Evolutionary conservation across 2,329 filamentous ascomycete species (phyloP).

Genomic region (Aspergillus amoenus): DNA sequence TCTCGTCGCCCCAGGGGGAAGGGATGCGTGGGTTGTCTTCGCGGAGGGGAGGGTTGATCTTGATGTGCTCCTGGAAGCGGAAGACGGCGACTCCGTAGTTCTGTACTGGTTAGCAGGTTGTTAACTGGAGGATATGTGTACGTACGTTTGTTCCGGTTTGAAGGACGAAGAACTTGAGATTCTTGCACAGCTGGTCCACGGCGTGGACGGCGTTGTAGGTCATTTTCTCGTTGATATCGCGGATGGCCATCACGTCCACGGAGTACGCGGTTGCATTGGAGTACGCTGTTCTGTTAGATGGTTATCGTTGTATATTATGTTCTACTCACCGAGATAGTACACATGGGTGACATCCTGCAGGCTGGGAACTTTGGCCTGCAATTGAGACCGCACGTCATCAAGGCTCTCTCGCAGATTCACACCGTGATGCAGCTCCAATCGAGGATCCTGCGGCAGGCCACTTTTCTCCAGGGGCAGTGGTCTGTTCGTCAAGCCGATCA

Average conservation of each 20-base stretch:
- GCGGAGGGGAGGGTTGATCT: conserved; percentile 35
- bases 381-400: conserved; percentile 5
- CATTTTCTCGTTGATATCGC: conserved; percentile 41
- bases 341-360: conserved; percentile 44
- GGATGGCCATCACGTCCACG: conserved; percentile 34
- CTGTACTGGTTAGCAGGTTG: conserved; percentile 23
- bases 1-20: conserved; percentile 42
- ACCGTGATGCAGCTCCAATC: too few relatives aligned
- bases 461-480: too few relatives aligned
- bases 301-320: background rate
- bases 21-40: conserved; percentile 44
- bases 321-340: conserved; percentile 41
- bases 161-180: conserved; percentile 42
- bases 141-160: conserved; percentile 44
- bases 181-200: conserved; percentile 37
- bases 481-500: too few relatives aligned
- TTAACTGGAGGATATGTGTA: too few relatives aligned
- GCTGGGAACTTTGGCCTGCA: conserved; percentile 36
- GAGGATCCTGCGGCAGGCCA: too few relatives aligned
- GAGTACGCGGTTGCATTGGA: conserved; percentile 33
- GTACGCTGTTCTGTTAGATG: conserved; percentile 15
- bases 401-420: too few relatives aligned
- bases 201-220: conserved; percentile 41
- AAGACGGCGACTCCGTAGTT: conserved; percentile 29
- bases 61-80: conserved; percentile 22